Base-by-base conservation (phyloP, 441 rosid genomes). In the Daphne laureola region DNA sequence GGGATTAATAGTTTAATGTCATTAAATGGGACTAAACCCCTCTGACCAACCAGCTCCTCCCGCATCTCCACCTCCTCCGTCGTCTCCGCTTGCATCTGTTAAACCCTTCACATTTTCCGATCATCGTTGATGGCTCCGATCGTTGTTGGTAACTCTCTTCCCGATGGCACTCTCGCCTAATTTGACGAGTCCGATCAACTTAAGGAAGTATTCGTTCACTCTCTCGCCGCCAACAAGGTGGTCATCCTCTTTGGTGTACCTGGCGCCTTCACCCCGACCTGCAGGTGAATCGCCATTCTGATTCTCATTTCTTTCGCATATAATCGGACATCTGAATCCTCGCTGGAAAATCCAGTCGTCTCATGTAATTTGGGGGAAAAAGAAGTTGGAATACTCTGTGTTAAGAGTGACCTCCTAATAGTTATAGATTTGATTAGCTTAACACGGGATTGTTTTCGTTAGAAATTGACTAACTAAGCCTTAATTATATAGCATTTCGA, bases 231-330 rank as follows among this genome's bases (percentile, higher is more conserved):
- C 54, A 91, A 87, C 56, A 91, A 88, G 69, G 86, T 79, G 75
- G 76, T 82, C 64, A 38, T 88, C 55, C 66, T 92, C 63, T 78
- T 92, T 45, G 98, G 93, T 16, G 95, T 92, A 47, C 98, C 98
- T 65, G 96, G 98, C 45, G 98, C 98, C 55, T 92, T 92, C 72
- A 92, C 98, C 17, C 95, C 98, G 18, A 88, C 95, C 44, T 92
- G 96, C 90, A 92, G 96, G 98, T 87, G 59, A 18, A 40, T 4
- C 15, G 15, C 53, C 14, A 14, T 43, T 5, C 17, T 17, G 38
- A 31, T 31, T 9, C 1, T 49, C 17, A 4, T 16, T 12, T 55
- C 49, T 15, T 35, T 48, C 17, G 38, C 8, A 4, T 31, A 31
- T 5, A 31, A 5, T 31, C 38, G 8, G 38, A 31, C 1, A 31